phyloP scores from a whole-genome alignment of 257 asterid genomes.

The Rhazya stricta region DNA sequence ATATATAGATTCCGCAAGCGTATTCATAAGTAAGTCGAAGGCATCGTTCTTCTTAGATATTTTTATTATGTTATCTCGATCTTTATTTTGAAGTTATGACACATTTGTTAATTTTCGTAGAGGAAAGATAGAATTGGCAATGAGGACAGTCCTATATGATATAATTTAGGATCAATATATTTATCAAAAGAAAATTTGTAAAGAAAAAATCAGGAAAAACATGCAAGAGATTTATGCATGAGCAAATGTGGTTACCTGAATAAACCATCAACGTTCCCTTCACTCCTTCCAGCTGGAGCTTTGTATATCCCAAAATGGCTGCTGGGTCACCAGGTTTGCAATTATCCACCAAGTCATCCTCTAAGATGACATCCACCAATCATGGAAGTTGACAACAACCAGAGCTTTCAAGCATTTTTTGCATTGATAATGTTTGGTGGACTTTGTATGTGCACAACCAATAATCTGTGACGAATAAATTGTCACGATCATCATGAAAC shows the following conservation, averaged over 20 bases:
- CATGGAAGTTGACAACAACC: constrained; percentile 98
- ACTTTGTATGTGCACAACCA: constrained; percentile 86
- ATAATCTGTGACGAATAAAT: constrained; percentile 84
- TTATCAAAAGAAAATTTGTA: not conserved
- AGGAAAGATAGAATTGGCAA: constrained; percentile 84
- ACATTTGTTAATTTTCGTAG: constrained; percentile 77
- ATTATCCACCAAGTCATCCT: constrained; percentile 92
- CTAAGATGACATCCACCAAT: constrained; percentile 79
- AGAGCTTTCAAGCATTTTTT: constrained; percentile 92
- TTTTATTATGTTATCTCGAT: constrained; percentile 67
- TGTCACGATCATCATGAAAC: constrained; percentile 78
- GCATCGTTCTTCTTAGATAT: constrained; percentile 69
- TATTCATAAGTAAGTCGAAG: constrained; percentile 73
- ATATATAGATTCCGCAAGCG: constrained; percentile 91
- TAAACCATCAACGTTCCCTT: constrained; percentile 89
- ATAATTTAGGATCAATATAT: constrained; percentile 11
- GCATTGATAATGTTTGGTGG: constrained; percentile 92
- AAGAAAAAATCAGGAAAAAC: not conserved
- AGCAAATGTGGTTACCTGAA: constrained; percentile 53
- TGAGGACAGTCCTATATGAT: constrained; percentile 78
- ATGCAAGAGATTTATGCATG: not conserved
- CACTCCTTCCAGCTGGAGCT: constrained; percentile 85
- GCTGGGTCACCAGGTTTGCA: constrained; percentile 99
- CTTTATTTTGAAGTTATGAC: constrained; percentile 61
- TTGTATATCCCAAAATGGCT: constrained; percentile 88